phyloP scores from a whole-genome alignment of 805 yeast species.

The Cyberlindnera maritima region DNA sequence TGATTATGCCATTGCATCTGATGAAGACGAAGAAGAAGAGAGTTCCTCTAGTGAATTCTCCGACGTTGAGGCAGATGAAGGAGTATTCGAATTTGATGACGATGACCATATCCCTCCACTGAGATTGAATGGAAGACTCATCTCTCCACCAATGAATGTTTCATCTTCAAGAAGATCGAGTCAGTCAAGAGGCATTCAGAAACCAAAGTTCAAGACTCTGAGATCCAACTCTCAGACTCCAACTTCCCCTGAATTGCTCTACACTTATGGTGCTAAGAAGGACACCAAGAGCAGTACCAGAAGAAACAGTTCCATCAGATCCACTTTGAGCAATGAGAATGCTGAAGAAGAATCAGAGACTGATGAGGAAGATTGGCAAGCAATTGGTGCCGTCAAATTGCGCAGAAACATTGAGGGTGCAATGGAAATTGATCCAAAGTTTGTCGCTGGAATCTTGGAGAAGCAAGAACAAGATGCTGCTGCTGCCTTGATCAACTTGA shows the following conservation, averaged over 20 bases:
- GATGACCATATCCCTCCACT: conserved; percentile 32
- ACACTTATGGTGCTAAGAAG: conserved; percentile 14
- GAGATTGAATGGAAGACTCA: conserved; percentile 25
- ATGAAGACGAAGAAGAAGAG: conserved; percentile 34
- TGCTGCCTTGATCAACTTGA: conserved; percentile 59
- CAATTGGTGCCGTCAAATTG: conserved; percentile 77
- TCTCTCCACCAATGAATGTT: conserved; percentile 21
- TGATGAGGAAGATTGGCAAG: conserved; percentile 96
- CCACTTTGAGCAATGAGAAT: conserved; percentile 37
- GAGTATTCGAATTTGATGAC: conserved; percentile 34
- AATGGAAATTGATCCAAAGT: conserved; percentile 13
- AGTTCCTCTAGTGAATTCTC: conserved; percentile 26
- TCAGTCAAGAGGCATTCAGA: conserved; percentile 23
- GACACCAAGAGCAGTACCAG: conserved; percentile 17
- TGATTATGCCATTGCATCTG: conserved; percentile 28
- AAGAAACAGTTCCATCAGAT: conserved; percentile 36
- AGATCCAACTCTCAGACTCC: conserved; percentile 38
- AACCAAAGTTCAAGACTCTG: conserved; percentile 24
- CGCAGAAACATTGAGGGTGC: conserved; percentile 31
- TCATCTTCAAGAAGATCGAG: conserved; percentile 16
- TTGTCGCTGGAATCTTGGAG: conserved; percentile 13
- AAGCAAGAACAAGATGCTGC: conserved; percentile 55
- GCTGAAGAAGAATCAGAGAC: conserved; percentile 49
- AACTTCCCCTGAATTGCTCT: conserved; percentile 31
- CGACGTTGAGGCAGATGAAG: conserved; percentile 32